Base-by-base conservation (phyloP, 2,329 filamentous ascomycete species). In the Pseudogymnoascus sp. region DNA sequence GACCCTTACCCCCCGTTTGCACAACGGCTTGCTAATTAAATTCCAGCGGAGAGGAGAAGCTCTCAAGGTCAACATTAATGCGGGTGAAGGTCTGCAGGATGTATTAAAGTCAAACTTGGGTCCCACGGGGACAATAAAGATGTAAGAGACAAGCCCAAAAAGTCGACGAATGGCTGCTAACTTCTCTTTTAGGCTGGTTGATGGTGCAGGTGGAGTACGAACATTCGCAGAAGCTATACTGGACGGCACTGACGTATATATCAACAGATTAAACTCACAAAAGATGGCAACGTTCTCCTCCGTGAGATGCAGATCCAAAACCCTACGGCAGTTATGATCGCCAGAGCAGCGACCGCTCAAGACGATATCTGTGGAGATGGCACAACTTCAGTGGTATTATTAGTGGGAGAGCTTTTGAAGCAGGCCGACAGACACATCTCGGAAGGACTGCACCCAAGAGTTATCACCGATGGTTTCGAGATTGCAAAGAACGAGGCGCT, bases 301-400 rank as follows among this genome's bases (percentile, higher is more conserved):
- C 80, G 85, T 70, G 85, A 88, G 75, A 88, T 88, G 85, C 92
- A 97, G 85, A 97, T 97, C 74, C 93, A 97, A 79, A 97, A 97
- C 76, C 94, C 94, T 29, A 99, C 94, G 36, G 94, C 94, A 67
- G 94, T 94, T 65, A 88, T 88, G 84, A 88, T 88, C 74, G 85
- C 84, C 62, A 79, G 85, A 73, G 92, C 93, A 71, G 94, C 94
- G 62, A 99, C 94, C 37, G 94, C 94, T 68, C 93, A 99, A 75
- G 94, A 99, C 75, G 94, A 99, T 71, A 99, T 99, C 70, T 96
- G 91, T 69, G 94, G 94, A 72, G 94, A 99, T 75, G 94, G 94
- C 71, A 99, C 94, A 70, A 99, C 94, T 41, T 97, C 92, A 54
- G 93, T 97, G 31, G 94, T 99, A 60, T 79, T 99, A 70, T 79